Evolutionary conservation across 495 filamentous ascomycete genomes (phyloP).

Genomic region (Pyrenula aspistea): DNA sequence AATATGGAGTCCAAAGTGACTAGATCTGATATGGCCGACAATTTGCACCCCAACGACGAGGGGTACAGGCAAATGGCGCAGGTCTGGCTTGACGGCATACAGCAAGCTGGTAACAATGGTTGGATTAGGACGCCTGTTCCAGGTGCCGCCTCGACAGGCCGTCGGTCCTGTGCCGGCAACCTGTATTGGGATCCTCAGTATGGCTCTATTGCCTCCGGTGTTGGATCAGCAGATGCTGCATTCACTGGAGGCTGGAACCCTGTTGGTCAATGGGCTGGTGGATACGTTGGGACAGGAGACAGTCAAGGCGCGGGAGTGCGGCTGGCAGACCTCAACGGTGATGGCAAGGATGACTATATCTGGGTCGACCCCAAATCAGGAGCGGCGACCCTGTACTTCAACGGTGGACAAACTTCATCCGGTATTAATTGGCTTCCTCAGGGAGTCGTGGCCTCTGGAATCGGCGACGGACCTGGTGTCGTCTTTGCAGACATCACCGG

Average conservation of each 20-base stretch:
- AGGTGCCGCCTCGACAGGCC: neutral
- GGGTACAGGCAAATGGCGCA: constrained; percentile 43
- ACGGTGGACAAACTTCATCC: neutral
- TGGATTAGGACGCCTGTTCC: constrained; percentile 5
- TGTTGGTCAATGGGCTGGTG: neutral
- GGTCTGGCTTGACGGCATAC: constrained; percentile 34
- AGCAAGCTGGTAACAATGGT: constrained; percentile 12
- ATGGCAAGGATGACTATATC: no score
- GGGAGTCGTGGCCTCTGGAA: neutral
- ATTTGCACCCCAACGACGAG: constrained; percentile 33
- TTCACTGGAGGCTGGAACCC: constrained; percentile 2
- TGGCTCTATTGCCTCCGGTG: constrained; percentile 1
- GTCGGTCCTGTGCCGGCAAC: neutral
- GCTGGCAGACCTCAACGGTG: no score
- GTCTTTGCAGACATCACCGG: constrained; percentile 21
- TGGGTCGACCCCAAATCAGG: no score
- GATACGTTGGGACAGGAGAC: neutral
- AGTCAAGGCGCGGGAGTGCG: no score
- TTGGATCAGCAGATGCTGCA: constrained; percentile 1
- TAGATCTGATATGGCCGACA: constrained; percentile 26
- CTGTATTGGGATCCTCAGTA: neutral
- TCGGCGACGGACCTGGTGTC: constrained; percentile 7
- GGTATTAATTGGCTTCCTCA: neutral
- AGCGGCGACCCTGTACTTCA: neutral
- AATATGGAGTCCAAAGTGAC: constrained; percentile 15